A percentile compares a stretch with the other conserved stretches of the same genome.
Evolutionary conservation across 2,329 filamentous ascomycete species (phyloP).

Genomic region (Calonectria ilicicola): DNA sequence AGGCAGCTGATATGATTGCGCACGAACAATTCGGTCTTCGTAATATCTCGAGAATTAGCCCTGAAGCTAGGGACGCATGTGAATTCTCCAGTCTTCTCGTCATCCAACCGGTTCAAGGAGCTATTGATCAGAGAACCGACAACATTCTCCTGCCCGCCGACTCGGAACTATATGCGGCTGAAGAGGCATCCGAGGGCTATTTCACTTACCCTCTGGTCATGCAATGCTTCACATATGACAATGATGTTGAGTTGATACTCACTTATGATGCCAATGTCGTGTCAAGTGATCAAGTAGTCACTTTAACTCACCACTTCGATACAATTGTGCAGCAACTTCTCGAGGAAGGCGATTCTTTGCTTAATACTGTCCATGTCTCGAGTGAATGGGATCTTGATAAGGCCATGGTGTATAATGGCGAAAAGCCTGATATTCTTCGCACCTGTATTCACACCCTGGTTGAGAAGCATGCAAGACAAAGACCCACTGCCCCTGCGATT

Average conservation of each 20-base stretch:
- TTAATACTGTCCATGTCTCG: not conserved
- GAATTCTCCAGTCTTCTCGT: constrained; percentile 21
- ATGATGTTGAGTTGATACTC: not conserved
- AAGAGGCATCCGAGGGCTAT: not conserved
- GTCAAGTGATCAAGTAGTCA: not conserved
- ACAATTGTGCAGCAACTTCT: not conserved
- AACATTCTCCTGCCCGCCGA: constrained; percentile 18
- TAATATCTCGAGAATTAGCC: constrained; percentile 28
- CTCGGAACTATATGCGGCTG: not conserved
- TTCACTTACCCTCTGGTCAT: constrained; percentile 5
- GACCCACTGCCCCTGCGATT: not conserved
- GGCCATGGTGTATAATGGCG: not conserved
- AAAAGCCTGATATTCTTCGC: not conserved
- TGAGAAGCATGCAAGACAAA: not conserved
- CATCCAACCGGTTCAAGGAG: constrained; percentile 6
- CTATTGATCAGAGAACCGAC: not conserved
- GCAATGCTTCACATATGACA: not conserved
- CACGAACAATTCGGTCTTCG: constrained; percentile 27
- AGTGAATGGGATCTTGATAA: not conserved
- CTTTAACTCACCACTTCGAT: not conserved
- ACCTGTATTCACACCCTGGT: constrained; percentile 12
- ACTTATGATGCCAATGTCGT: not conserved
- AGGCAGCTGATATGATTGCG: constrained; percentile 22
- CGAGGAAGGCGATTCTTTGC: not conserved
- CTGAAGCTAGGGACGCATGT: constrained; percentile 8